Percentiles rank a stretch among this genome's conserved stretches.
Conservation (phyloP, 73 alveolate genomes). For the Chromera velia region DNA sequence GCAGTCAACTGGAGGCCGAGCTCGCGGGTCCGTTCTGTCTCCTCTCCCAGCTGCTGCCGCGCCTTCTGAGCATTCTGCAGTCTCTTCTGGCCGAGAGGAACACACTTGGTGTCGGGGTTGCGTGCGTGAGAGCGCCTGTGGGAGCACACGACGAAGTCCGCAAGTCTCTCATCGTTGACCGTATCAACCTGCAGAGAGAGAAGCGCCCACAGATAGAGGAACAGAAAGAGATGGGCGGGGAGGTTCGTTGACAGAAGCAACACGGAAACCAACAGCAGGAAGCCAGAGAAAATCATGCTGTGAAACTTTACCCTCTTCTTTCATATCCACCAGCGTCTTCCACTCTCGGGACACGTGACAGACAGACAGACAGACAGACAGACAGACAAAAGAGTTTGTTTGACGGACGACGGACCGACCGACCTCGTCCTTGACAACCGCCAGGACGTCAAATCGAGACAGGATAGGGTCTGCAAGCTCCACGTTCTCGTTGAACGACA, state of each 20-base stretch:
- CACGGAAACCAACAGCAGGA: too few species aligned
- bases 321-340: too few species aligned
- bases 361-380: neutral
- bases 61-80: too few species aligned
- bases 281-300: too few species aligned
- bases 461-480: conserved; percentile 98
- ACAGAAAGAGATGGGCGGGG: too few species aligned
- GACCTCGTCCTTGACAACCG: conserved; percentile 95
- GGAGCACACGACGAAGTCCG: conserved; percentile 91
- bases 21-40: too few species aligned
- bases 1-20: too few species aligned
- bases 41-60: too few species aligned
- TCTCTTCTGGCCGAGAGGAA: conserved; percentile 6
- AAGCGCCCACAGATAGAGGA: too few species aligned
- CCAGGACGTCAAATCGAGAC: conserved; percentile 93
- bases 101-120: neutral
- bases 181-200: neutral
- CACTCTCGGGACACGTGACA: too few species aligned
- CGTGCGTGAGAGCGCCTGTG: conserved; percentile 94
- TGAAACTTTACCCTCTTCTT: too few species aligned
- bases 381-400: neutral
- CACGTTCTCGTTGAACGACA: conserved; percentile 92
- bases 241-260: too few species aligned
- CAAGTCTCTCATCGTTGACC: conserved; percentile 80
- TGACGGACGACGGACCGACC: conserved; percentile 69